Base-by-base conservation (phyloP, 2,329 filamentous ascomycete species). In the Trichoderma oligosporum region DNA sequence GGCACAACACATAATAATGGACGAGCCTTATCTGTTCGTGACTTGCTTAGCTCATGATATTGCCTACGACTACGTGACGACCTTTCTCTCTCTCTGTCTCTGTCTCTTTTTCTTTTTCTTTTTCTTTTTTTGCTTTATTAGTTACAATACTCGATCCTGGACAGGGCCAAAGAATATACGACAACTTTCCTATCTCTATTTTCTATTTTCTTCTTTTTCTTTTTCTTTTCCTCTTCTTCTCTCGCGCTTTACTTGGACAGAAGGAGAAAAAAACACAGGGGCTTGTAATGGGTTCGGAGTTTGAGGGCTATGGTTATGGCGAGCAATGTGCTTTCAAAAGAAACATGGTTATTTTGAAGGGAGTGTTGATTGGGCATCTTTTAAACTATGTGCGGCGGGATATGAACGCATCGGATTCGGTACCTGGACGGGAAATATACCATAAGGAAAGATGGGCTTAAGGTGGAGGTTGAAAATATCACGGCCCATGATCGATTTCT, bases 11-110 rank as follows among this genome's bases (percentile, higher is more conserved):
- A 45, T 9, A 42, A 48, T 6, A 66, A 69, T 24, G 75, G 71
- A 8, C 70, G 80, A 49, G 79, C 79, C 0, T 73, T 83, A 70
- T 82, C 81, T 39, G 80, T 83, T 12, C 74, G 74, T 46, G 81
- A 83, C 65, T 65, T 83, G 53, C 66, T 83, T 16, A 82, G 77
- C 61, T 76, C 78, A 16, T 82, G 67, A 79, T 25, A 3, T 1
- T 7, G 22, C 9, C 31, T 45, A 7, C 31, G n/a, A 54, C 16
- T 29, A 54, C 33, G 51, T 38, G 31, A 54, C 25, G 41, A 47
- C n/a, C 16, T 20, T 29, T n/a, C n/a, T n/a, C n/a, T n/a, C n/a
- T n/a, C n/a, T n/a, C n/a, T n/a, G n/a, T n/a, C n/a, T n/a, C n/a
- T n/a, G n/a, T n/a, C 3, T 39, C 14, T 7, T 9, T 33, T 1